Base-by-base conservation (phyloP, 2,329 filamentous ascomycete genomes). In the Sporothrix luriei region DNA sequence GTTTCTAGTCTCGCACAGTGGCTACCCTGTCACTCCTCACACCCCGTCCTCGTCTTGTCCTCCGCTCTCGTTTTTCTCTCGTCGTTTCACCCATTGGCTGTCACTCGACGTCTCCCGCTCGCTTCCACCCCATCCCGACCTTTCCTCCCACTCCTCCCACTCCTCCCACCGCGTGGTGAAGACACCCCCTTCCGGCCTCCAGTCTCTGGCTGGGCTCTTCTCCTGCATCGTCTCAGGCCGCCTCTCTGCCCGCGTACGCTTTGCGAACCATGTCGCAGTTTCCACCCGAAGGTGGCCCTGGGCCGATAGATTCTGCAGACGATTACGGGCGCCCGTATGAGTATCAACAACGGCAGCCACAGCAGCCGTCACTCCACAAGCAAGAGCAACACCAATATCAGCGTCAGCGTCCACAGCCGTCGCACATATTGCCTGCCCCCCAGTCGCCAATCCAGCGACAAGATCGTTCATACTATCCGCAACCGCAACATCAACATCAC, bases 261-360 rank as follows among this genome's bases (percentile, higher is more conserved):
- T 80, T 79, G 80, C 77, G 78, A 78, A 82, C 79, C 80, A 84
- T 85, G 83, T 84, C 83, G 79, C 84, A 85, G 79, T 81, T 82
- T 80, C 80, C 80, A 78, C 79, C 80, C 79, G 82, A 80, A 78
- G 78, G 78, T 77, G 71, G 79, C 76, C 78, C 82, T 76, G 71
- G 55, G n/a, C 77, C 76, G 76, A 73, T 65, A 43, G 71, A 68
- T 49, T 62, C 71, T 64, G 38, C 57, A 26, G 57, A 46, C 40
- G 46, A 26, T 26, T 46, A 62, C 38, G 57, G 54, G 54, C 24
- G 55, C 1, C 68, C 69, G 19, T 6, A 38, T 3, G 38, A 64
- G 24, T 26, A 46, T 14, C 51, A 59, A 14, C 29, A 64, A 29
- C n/a, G 11, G 26, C 54, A 55, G 16, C 29, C 38, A 4, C 69